These are phyloP conservation scores for Raphanus sativus DNA, from an alignment of 345 rosid genomes.

Conservation along the genomic window DNA sequence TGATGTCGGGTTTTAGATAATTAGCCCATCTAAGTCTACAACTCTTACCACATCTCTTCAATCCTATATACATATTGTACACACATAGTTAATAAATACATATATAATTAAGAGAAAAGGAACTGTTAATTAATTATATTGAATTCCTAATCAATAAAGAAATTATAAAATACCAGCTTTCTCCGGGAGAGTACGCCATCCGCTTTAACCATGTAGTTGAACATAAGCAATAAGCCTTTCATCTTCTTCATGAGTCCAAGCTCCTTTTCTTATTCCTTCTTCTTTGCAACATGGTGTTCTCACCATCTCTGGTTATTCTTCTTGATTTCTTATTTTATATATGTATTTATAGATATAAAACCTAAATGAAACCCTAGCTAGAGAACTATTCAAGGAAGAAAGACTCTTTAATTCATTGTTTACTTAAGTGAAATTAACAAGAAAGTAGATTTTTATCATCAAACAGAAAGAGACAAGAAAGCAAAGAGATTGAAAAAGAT, in stretches of 20 bases:
- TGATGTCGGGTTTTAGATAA: constrained; percentile 51
- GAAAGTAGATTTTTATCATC: background rate
- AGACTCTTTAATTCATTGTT: background rate
- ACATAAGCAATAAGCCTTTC: constrained; percentile 40
- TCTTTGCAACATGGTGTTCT: constrained; percentile 41
- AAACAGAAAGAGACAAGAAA: background rate
- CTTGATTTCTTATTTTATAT: background rate
- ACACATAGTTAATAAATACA: background rate
- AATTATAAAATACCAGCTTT: constrained; percentile 37
- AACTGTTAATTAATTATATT: background rate
- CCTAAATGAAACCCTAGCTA: background rate
- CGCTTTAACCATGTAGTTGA: constrained; percentile 42
- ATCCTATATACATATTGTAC: constrained; percentile 27
- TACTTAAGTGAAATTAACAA: background rate
- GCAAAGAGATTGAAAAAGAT: background rate
- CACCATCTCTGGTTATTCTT: constrained; percentile 33
- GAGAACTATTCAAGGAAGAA: background rate
- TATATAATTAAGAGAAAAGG: background rate
- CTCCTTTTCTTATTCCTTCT: constrained; percentile 44
- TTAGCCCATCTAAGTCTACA: constrained; percentile 53
- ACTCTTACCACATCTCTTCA: constrained; percentile 52
- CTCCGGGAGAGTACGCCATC: constrained; percentile 47
- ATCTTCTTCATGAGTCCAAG: constrained; percentile 49
- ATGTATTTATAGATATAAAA: background rate
- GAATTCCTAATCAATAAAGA: background rate